phyloP scores from a whole-genome alignment of 1,284 basidiomycete species.

The Sutorius eximius region DNA sequence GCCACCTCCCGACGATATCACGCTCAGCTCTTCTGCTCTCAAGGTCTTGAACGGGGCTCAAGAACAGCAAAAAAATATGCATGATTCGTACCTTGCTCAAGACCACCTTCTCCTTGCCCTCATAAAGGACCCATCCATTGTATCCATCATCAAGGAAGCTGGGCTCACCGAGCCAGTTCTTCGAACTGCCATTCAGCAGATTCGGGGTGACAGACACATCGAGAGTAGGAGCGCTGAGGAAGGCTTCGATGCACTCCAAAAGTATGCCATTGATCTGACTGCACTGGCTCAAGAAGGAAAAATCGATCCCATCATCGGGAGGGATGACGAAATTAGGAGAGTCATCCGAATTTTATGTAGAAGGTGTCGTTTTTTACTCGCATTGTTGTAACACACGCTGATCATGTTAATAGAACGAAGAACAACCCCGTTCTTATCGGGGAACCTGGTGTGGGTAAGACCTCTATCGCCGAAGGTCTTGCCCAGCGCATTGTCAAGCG shows the following conservation, averaged over 20 bases:
- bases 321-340: constrained; percentile 81
- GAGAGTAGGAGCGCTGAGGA: constrained; percentile 83
- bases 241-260: constrained; percentile 83
- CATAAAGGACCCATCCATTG: constrained; percentile 65
- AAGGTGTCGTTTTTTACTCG: constrained; percentile 42
- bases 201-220: constrained; percentile 78
- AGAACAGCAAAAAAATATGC: constrained; percentile 81
- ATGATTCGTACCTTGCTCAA: constrained; percentile 92
- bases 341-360: constrained; percentile 76
- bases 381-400: constrained; percentile 6
- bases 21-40: constrained; percentile 58
- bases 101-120: constrained; percentile 78
- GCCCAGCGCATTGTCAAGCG: constrained; percentile 95
- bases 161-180: constrained; percentile 71
- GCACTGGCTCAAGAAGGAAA: constrained; percentile 87
- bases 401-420: constrained; percentile 61
- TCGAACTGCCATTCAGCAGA: constrained; percentile 79
- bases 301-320: constrained; percentile 90
- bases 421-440: constrained; percentile 94
- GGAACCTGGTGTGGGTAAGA: constrained; percentile 93
- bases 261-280: constrained; percentile 86
- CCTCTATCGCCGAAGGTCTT: constrained; percentile 92
- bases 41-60: constrained; percentile 83
- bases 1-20: constrained; percentile 80
- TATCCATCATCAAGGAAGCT: constrained; percentile 70